Conservation (phyloP, 805 yeast genomes). For the Candida silvicultrix region DNA sequence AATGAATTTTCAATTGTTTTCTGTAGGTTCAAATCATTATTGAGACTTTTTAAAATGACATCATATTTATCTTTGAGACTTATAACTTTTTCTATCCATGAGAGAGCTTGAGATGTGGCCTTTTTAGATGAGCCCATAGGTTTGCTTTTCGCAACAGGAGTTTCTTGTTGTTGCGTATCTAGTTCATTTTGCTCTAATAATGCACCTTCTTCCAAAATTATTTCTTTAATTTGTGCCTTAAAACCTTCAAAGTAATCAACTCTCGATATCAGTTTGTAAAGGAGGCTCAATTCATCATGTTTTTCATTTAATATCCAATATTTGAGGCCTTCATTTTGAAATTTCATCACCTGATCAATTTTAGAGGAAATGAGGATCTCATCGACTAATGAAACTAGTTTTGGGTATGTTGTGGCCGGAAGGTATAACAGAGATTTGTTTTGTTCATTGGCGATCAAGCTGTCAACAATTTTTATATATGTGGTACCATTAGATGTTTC, state of each 20-base stretch:
- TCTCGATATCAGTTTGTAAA: conserved; percentile 44
- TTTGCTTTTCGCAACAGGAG: too few species aligned
- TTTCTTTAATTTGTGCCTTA: conserved; percentile 38
- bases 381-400: conserved; percentile 49
- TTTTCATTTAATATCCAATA: conserved; percentile 48
- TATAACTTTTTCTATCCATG: conserved; percentile 61
- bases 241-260: conserved; percentile 51
- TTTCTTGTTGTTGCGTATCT: conserved; percentile 21
- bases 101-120: conserved; percentile 43
- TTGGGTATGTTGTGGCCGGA: conserved; percentile 48
- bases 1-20: conserved; percentile 56
- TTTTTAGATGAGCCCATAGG: conserved; percentile 16
- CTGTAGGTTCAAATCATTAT: conserved; percentile 40
- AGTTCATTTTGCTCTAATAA: conserved; percentile 9
- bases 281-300: conserved; percentile 34
- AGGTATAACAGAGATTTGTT: conserved; percentile 45
- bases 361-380: conserved; percentile 51
- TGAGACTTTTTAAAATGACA: conserved; percentile 37
- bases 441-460: conserved; percentile 58
- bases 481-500: conserved; percentile 41
- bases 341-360: conserved; percentile 46
- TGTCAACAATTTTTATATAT: conserved; percentile 45
- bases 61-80: conserved; percentile 45
- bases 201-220: conserved; percentile 41
- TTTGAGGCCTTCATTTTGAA: conserved; percentile 50